These are phyloP conservation scores for Cladosporium sp. DNA, from an alignment of 2,329 filamentous ascomycete genomes.

Conservation along the genomic window DNA sequence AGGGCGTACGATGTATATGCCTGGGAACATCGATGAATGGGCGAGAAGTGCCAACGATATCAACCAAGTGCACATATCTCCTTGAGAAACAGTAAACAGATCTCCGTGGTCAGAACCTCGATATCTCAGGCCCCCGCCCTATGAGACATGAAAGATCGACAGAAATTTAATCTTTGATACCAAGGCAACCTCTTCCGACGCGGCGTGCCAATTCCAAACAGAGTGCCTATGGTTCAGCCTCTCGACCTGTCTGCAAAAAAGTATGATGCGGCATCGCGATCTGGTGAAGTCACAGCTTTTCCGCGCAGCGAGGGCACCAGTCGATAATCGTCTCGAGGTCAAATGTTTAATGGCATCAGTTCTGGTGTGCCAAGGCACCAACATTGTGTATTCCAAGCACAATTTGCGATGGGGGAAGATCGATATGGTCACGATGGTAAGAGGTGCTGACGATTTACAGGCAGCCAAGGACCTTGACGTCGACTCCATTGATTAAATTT, in stretches of 20 bases:
- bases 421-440: not conserved
- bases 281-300: not conserved
- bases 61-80: not conserved
- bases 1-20: not conserved
- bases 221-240: constrained; percentile 12
- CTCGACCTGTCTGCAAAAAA: not conserved
- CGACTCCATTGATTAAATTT: not conserved
- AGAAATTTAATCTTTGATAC: not conserved
- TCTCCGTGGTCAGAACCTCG: not conserved
- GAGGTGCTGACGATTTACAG: not conserved
- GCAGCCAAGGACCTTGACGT: not conserved
- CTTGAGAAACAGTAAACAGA: not conserved
- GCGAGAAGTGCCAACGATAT: not conserved
- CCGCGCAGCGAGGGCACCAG: not conserved
- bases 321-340: not conserved
- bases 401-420: not conserved
- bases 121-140: not conserved
- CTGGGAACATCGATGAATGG: not conserved
- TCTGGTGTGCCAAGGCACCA: not conserved
- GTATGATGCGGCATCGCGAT: not conserved
- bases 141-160: not conserved
- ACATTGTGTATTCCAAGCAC: not conserved
- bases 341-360: not conserved
- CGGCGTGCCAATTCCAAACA: not conserved
- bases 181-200: constrained; percentile 12